A percentile compares a stretch with the other conserved stretches of the same genome.
Evolutionary conservation across 345 rosid species (phyloP).

Genomic region (Turritis glabra): DNA sequence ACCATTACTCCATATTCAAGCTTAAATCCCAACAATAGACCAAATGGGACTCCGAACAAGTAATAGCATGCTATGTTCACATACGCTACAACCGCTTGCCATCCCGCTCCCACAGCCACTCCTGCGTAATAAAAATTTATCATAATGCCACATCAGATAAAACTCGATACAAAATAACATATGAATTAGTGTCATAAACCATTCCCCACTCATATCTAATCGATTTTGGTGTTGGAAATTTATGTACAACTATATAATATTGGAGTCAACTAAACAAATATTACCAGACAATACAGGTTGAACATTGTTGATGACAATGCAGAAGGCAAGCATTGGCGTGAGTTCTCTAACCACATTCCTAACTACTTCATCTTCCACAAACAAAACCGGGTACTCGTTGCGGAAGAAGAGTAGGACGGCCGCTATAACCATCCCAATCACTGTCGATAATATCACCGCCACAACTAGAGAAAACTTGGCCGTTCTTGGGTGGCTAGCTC

Average conservation of each 20-base stretch:
- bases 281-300: slow-evolving; percentile 95
- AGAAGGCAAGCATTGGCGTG: slow-evolving; percentile 68
- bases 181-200: not conserved
- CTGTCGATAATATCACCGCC: slow-evolving; percentile 53
- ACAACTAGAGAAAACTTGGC: slow-evolving; percentile 70
- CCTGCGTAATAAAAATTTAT: slow-evolving; percentile 40
- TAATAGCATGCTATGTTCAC: slow-evolving; percentile 77
- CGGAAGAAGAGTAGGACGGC: slow-evolving; percentile 42
- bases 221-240: not conserved
- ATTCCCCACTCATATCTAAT: not conserved
- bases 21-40: slow-evolving; percentile 64
- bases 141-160: not conserved
- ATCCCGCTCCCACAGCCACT: slow-evolving; percentile 86
- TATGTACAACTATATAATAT: not conserved
- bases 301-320: slow-evolving; percentile 68
- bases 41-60: slow-evolving; percentile 69
- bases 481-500: slow-evolving; percentile 75
- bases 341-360: slow-evolving; percentile 53
- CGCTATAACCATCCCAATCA: slow-evolving; percentile 53
- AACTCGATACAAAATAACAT: not conserved
- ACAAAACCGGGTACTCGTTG: slow-evolving; percentile 58
- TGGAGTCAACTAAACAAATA: not conserved
- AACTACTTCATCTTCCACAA: slow-evolving; percentile 59
- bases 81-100: slow-evolving; percentile 74
- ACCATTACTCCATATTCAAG: slow-evolving; percentile 65